Conservation (phyloP, 352 stramenopile species). For the Phytophthora fragariae region DNA sequence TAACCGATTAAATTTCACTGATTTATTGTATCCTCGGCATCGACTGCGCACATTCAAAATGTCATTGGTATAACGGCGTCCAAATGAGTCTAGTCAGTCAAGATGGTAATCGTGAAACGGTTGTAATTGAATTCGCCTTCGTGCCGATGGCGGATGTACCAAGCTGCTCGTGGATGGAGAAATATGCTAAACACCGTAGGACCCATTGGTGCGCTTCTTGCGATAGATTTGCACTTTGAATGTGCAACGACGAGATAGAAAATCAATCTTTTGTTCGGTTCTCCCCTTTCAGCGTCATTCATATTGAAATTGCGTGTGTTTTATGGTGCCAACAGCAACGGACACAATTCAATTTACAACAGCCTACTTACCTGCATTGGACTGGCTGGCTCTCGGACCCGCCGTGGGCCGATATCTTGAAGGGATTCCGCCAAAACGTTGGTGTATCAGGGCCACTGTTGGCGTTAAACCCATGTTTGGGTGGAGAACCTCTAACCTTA, state of each 20-base stretch:
- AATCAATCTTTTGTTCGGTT: too few relatives aligned
- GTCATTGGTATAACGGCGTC: not conserved
- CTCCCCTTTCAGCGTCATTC: too few relatives aligned
- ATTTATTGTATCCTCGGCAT: too few relatives aligned
- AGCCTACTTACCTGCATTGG: not conserved
- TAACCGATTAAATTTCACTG: too few relatives aligned
- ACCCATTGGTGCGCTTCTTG: too few relatives aligned
- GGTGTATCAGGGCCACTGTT: slow-evolving; percentile 17
- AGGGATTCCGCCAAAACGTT: slow-evolving; percentile 1
- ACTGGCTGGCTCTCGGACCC: not conserved
- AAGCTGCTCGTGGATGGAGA: not conserved
- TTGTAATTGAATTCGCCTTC: not conserved
- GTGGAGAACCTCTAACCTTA: slow-evolving; percentile 18
- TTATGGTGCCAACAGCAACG: not conserved
- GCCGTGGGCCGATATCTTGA: not conserved
- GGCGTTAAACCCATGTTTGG: slow-evolving; percentile 6
- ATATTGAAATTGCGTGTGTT: too few relatives aligned
- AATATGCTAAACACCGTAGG: too few relatives aligned
- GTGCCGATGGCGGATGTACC: not conserved
- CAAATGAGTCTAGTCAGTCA: not conserved
- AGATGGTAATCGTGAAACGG: slow-evolving; percentile 2
- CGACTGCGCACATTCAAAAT: not conserved
- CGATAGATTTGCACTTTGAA: too few relatives aligned
- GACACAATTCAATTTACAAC: not conserved
- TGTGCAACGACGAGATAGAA: too few relatives aligned